These are phyloP conservation scores for Eucalyptus camaldulensis DNA, from an alignment of 345 rosid genomes.

Conservation along the genomic window DNA sequence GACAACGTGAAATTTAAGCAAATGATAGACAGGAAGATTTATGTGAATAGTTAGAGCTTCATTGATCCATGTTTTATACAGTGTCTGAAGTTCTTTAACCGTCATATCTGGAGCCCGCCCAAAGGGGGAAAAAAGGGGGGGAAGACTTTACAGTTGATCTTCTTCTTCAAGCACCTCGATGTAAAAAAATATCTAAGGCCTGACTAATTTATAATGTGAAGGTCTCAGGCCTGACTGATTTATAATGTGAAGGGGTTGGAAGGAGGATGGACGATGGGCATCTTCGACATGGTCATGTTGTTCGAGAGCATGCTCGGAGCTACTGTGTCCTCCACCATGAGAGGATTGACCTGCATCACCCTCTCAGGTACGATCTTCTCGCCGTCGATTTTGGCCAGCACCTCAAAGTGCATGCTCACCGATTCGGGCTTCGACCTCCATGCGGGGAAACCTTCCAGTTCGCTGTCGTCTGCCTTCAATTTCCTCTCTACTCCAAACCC, in stretches of 20 bases:
- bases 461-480: constrained; percentile 33
- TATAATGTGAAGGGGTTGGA: constrained; percentile 51
- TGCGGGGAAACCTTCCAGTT: constrained; percentile 30
- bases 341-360: constrained; percentile 57
- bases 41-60: not conserved
- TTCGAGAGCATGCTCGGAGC: constrained; percentile 37
- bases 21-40: not conserved
- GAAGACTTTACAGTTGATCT: not conserved
- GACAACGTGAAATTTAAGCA: not conserved
- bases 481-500: constrained; percentile 81
- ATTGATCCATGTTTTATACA: not conserved
- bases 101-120: not conserved
- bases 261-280: constrained; percentile 51
- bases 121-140: not conserved
- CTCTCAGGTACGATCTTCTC: constrained; percentile 62
- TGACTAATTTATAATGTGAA: constrained; percentile 36
- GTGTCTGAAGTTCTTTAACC: not conserved
- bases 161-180: not conserved
- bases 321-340: constrained; percentile 40
- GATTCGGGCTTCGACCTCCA: constrained; percentile 87
- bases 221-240: not conserved
- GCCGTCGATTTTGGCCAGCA: constrained; percentile 79
- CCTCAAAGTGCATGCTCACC: constrained; percentile 75
- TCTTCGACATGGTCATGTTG: constrained; percentile 44
- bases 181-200: not conserved